Conservation (phyloP, 371 early-diverging fungal species). For the Apophysomyces ossiformis region DNA sequence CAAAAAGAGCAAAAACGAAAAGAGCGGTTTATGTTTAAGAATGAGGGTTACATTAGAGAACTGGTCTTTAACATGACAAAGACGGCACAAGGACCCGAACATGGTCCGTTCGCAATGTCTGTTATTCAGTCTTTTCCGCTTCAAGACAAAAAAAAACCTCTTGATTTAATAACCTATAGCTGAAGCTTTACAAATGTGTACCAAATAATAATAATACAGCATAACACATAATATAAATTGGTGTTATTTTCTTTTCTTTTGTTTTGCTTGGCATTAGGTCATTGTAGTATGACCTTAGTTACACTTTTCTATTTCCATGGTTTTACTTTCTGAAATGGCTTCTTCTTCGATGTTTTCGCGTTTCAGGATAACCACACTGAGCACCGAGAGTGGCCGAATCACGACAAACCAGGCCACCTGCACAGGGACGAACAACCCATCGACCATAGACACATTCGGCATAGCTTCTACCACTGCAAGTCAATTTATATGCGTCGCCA, state of each 20-base stretch:
- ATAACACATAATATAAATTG: no score
- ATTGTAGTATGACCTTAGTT: background rate
- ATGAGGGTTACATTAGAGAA: no score
- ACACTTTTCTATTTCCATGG: background rate
- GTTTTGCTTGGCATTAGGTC: slow-evolving; percentile 6
- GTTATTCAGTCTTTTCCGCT: no score
- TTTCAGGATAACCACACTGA: background rate
- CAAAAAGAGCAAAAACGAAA: no score
- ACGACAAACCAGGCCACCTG: slow-evolving; percentile 18
- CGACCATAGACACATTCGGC: slow-evolving; percentile 19
- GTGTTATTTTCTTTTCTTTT: background rate
- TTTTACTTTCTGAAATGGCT: background rate
- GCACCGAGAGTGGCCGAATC: background rate
- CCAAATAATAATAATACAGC: no score
- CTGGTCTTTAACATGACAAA: no score
- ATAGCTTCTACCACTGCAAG: slow-evolving; percentile 14
- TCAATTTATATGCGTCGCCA: slow-evolving; percentile 6
- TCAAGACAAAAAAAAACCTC: background rate
- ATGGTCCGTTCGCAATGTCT: no score
- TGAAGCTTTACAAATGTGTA: background rate
- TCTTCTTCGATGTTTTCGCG: background rate
- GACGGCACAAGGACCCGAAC: no score
- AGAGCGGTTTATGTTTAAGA: no score
- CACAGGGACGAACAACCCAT: slow-evolving; percentile 20
- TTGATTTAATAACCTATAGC: background rate